Percentiles rank a stretch among this genome's conserved stretches.
Conservation (phyloP, 2,329 filamentous ascomycete species). For the Plenodomus lindquistii region DNA sequence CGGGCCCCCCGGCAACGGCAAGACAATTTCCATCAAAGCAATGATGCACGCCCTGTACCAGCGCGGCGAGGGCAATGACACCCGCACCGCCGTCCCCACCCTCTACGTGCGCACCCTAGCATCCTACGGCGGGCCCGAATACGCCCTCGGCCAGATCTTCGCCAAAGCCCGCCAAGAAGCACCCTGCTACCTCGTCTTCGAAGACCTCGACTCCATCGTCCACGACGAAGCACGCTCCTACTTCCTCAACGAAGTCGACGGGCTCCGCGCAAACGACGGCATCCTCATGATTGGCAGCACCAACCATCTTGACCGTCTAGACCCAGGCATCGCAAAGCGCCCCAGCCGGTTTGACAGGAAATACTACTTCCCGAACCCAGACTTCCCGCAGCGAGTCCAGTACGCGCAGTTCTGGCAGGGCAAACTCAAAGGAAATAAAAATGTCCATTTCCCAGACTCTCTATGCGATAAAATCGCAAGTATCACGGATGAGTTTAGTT, state of each 20-base stretch:
- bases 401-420: slow-evolving; percentile 52
- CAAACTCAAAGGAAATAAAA: slow-evolving; percentile 44
- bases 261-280: slow-evolving; percentile 69
- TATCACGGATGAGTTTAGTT: slow-evolving; percentile 51
- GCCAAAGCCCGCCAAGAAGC: slow-evolving; percentile 63
- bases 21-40: slow-evolving; percentile 72
- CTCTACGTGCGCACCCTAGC: slow-evolving; percentile 57
- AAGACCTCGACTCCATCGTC: slow-evolving; percentile 71
- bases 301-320: slow-evolving; percentile 66
- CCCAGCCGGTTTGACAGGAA: slow-evolving; percentile 54
- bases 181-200: slow-evolving; percentile 72
- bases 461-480: slow-evolving; percentile 46
- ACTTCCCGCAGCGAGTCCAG: slow-evolving; percentile 42
- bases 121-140: slow-evolving; percentile 58
- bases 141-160: slow-evolving; percentile 45
- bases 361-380: slow-evolving; percentile 50
- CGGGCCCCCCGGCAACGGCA: slow-evolving; percentile 66
- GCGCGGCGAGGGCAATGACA: slow-evolving; percentile 45
- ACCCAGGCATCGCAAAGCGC: slow-evolving; percentile 62
- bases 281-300: slow-evolving; percentile 71
- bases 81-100: slow-evolving; percentile 57
- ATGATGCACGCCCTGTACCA: slow-evolving; percentile 67
- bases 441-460: slow-evolving; percentile 48
- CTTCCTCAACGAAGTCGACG: slow-evolving; percentile 75
- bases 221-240: slow-evolving; percentile 64